Base-by-base conservation (phyloP, 1,284 basidiomycete genomes). In the Moniliophthora roreri region DNA sequence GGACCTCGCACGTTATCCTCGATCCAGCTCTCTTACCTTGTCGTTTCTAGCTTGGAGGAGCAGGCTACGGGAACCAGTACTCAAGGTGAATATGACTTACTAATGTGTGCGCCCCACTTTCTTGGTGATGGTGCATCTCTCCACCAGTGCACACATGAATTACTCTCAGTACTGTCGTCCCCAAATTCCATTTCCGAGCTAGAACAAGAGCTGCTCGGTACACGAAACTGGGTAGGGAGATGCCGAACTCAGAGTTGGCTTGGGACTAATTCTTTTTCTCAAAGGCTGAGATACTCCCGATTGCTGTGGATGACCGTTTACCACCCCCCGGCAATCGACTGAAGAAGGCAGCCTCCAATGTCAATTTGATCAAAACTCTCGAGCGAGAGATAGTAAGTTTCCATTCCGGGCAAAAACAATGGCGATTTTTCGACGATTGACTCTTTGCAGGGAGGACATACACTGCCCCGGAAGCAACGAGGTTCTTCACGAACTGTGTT, bases 41-140 rank as follows among this genome's bases (percentile, higher is more conserved):
- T 81, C 50, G 65, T 77, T 13, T 77, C 81, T 1, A 23, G 18
- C 15, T 15, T 16, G 0, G n/a, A 36, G 10, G 13, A 5, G 7
- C 20, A 0, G 10, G 38, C 10, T 48, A 28, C 45, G 37, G 51
- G 46, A 11, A 60, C 56, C 16, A 52, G 53, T 9, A 40, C 48
- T 4, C 39, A 53, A 15, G 46, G 34, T 13, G 57, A 69, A 32
- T 75, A 66, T 58, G 65, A 77, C 58, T 57, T 76, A 40, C 62
- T 76, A 28, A 70, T 81, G 59, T 71, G 71, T 56, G 72, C 75
- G 8, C 71, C 77, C 0, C 78, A 79, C 55, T 79, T 74, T 57
- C 64, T 78, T 34, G 77, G 77, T 8, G 79, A 81, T 52, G 77
- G 76, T 13, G 74, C 74, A 54, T 75, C 77, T 2, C 64, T 80